Evolutionary conservation across 257 asterid genomes (phyloP), one percentile per base, ranked within the genome.

Genomic region (Avicennia marina): DNA sequence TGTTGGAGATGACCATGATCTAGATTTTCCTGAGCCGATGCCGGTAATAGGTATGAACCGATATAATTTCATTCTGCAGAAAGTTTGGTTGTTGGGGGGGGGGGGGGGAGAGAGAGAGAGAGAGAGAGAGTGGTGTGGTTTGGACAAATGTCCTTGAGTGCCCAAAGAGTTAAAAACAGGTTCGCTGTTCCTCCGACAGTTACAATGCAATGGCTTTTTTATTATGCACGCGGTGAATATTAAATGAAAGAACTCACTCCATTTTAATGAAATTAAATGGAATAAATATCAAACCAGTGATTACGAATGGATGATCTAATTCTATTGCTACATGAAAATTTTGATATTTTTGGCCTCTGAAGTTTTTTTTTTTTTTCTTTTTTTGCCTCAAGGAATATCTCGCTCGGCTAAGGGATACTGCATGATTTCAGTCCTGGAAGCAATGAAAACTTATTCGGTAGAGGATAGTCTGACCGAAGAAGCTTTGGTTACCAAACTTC

Each of bases 11-110:
- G 91, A 88, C 56, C 90, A 76, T 29, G 95, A 91, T 73, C 81
- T 91, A 41, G 93, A 91, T 55, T 91, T 91, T 72, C 98, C 98
- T 16, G 98, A 91, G 58, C 96, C 98, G 18, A 91, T 88, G 98
- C 98, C 93, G 15, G 86, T 91, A 53, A 77, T 91, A 64, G 98
- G 98, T 91, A 83, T 59, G 67, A 42, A 11, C 68, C 32, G 36
- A 43, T 22, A n/a, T 50, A 41, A 45, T 44, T 11, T 44, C 42
- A 38, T 45, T 33, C 25, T 33, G 33, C 24, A 1, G 38, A 24
- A 2, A 3, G n/a, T 60, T 58, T 32, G 41, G 19, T 44, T 43
- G 38, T 40, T 48, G 43, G 19, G n/a, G n/a, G n/a, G n/a, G n/a
- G n/a, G n/a, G n/a, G n/a, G n/a, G n/a, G n/a, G n/a, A n/a, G n/a